These are phyloP conservation scores for Akanthomyces dipterigenus DNA, from an alignment of 2,329 filamentous ascomycete genomes.

Conservation along the genomic window DNA sequence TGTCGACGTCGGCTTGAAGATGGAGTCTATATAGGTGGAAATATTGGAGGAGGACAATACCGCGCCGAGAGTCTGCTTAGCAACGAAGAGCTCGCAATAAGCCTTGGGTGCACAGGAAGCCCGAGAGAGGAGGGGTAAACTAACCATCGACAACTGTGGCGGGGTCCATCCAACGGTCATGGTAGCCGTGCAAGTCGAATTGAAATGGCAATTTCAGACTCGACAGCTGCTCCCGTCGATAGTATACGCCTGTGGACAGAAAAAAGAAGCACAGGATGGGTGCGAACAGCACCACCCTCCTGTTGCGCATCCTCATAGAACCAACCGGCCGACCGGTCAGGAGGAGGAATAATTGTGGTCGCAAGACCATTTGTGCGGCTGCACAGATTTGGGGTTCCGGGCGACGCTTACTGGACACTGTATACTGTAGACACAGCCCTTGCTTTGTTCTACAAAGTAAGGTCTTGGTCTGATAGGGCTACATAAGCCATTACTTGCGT, in stretches of 20 bases:
- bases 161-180: not conserved
- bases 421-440: not conserved
- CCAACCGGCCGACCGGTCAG: not conserved
- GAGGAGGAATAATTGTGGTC: not conserved
- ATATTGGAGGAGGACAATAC: conserved; percentile 16
- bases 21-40: conserved; percentile 22
- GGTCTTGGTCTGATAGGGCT: not conserved
- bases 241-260: not conserved
- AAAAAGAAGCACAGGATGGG: not conserved
- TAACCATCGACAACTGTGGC: not conserved
- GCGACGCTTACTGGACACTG: not conserved
- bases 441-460: not conserved
- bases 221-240: not conserved
- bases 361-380: not conserved
- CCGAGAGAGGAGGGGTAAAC: too few species aligned
- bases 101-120: not conserved
- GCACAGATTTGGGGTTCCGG: not conserved
- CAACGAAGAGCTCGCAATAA: not conserved
- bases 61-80: not conserved
- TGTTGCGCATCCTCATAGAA: not conserved
- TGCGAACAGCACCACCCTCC: not conserved
- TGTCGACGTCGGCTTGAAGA: conserved; percentile 21
- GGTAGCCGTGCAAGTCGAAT: not conserved
- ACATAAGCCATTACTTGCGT: too few species aligned
- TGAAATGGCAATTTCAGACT: not conserved